Conservation (phyloP, 768 basidiomycete species). For the Tephrocybe sp. region DNA sequence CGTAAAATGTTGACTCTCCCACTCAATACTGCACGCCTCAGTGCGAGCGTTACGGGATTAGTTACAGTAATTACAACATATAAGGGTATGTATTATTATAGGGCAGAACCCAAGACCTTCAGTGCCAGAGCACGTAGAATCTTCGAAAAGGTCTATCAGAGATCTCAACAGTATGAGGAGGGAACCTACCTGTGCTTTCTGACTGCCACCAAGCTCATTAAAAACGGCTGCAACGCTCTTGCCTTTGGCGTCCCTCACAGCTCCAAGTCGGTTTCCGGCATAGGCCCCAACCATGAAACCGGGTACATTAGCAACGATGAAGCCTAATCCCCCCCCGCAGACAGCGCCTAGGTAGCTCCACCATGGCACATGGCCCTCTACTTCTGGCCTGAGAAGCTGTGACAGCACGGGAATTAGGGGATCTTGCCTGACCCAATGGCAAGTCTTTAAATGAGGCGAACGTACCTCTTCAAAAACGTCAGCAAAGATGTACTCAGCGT, state of each 20-base stretch:
- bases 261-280: conserved; percentile 89
- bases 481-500: conserved; percentile 80
- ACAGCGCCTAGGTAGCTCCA: conserved; percentile 76
- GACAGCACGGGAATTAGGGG: not conserved
- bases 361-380: conserved; percentile 65
- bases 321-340: conserved; percentile 67
- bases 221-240: conserved; percentile 92
- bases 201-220: conserved; percentile 62
- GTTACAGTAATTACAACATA: not conserved
- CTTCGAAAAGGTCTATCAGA: conserved; percentile 31
- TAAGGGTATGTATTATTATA: conserved; percentile 18
- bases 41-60: no score
- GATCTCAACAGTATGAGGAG: not conserved
- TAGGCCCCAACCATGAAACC: conserved; percentile 84
- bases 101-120: conserved; percentile 75
- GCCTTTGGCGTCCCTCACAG: conserved; percentile 90
- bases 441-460: conserved; percentile 14
- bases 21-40: no score
- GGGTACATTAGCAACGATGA: conserved; percentile 74
- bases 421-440: not conserved
- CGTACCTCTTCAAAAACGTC: conserved; percentile 89
- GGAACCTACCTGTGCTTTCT: conserved; percentile 80
- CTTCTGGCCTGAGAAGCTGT: conserved; percentile 79
- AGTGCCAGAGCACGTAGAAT: conserved; percentile 78
- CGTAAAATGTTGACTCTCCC: no score